Conservation (phyloP, 1,284 basidiomycete species). For the Puccinia polysora region DNA sequence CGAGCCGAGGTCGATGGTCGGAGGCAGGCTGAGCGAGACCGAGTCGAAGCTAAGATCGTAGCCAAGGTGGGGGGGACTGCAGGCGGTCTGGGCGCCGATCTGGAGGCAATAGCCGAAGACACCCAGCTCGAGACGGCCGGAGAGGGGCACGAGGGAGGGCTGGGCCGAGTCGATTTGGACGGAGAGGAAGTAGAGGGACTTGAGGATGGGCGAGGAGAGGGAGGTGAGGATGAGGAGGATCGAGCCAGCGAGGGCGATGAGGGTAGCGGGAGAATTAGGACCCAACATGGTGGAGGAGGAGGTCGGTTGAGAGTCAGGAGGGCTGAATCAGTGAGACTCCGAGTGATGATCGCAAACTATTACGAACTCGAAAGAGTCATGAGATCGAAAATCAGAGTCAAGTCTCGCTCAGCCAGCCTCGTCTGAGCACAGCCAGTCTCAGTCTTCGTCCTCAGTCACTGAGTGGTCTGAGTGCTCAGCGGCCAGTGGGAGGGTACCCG, state of each 20-base stretch:
- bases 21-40: background rate
- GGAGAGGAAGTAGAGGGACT: conserved; percentile 17
- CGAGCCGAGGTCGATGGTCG: background rate
- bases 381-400: too few species aligned
- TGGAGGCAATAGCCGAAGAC: conserved; percentile 28
- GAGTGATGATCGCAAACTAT: too few species aligned
- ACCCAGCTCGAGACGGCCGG: background rate
- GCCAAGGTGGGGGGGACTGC: background rate
- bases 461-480: too few species aligned
- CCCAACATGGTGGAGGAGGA: conserved; percentile 1
- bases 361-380: too few species aligned
- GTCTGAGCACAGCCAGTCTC: too few species aligned
- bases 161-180: background rate
- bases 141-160: background rate
- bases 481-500: too few species aligned
- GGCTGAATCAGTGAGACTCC: too few species aligned
- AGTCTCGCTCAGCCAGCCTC: too few species aligned
- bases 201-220: conserved; percentile 25
- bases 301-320: too few species aligned
- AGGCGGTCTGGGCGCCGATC: background rate
- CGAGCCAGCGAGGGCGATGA: conserved; percentile 11
- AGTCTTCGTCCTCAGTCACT: too few species aligned
- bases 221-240: conserved; percentile 3
- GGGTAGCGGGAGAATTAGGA: conserved; percentile 11
- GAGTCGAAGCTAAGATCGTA: conserved; percentile 1